Percentiles rank a stretch among this genome's conserved stretches.
Conservation (phyloP, 805 yeast species). For the Ogataea salicorniae region DNA sequence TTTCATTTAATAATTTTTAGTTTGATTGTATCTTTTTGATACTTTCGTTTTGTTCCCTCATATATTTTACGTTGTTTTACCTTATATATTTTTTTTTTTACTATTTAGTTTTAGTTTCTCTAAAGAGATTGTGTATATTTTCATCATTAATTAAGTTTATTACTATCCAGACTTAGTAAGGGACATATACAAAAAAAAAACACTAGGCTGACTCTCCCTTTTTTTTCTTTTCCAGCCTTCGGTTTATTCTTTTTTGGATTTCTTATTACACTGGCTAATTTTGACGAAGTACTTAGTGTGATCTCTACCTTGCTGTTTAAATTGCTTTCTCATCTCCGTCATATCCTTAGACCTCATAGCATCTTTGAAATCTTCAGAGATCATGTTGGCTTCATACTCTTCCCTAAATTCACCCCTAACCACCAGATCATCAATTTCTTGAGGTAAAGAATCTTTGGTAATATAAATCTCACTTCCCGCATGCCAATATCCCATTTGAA, state of each 20-base stretch:
- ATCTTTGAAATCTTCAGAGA: neutral
- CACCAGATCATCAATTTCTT: constrained; percentile 12
- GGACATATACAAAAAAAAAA: neutral
- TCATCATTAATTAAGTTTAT: no score
- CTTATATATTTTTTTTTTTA: neutral
- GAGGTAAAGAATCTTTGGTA: constrained; percentile 34
- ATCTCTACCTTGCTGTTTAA: no score
- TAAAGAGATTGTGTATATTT: no score
- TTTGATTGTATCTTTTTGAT: no score
- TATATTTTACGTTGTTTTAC: neutral
- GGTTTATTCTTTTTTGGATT: neutral
- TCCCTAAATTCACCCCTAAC: constrained; percentile 17
- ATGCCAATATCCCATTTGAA: constrained; percentile 33
- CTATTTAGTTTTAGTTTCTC: neutral
- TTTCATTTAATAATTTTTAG: neutral
- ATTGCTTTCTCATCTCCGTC: no score
- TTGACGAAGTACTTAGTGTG: no score
- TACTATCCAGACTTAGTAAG: no score
- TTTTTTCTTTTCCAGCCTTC: neutral
- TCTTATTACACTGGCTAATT: no score
- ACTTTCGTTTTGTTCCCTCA: no score
- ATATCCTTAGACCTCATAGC: no score
- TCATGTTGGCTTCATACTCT: neutral
- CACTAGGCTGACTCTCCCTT: neutral
- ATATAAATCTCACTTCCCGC: constrained; percentile 50